Conservation (phyloP, 495 filamentous ascomycete species). For the Penicillium cinerascens region DNA sequence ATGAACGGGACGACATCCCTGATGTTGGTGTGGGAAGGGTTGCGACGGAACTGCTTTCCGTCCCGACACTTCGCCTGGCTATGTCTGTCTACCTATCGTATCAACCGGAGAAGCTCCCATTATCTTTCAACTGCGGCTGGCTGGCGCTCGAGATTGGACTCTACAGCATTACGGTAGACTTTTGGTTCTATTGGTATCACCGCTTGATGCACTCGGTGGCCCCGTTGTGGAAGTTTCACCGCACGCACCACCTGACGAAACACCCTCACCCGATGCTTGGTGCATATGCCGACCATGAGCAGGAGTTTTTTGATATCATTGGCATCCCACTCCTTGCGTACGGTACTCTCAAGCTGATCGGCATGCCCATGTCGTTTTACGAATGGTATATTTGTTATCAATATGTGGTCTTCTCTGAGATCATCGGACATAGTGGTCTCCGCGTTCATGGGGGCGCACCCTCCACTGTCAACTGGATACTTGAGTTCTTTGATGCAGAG, state of each 20-base stretch:
- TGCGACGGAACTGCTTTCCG: conserved; percentile 21
- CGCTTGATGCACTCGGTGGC: conserved; percentile 23
- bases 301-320: conserved; percentile 29
- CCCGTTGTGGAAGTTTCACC: conserved; percentile 27
- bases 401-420: conserved; percentile 28
- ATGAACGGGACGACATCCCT: conserved; percentile 26
- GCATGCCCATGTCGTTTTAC: conserved; percentile 28
- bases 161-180: conserved; percentile 26
- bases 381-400: conserved; percentile 31
- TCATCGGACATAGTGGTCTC: conserved; percentile 29
- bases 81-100: conserved; percentile 26
- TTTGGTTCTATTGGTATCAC: conserved; percentile 33
- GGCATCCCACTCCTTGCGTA: conserved; percentile 27
- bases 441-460: conserved; percentile 22
- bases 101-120: conserved; percentile 32
- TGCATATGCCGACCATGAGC: conserved; percentile 28
- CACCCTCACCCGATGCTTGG: conserved; percentile 27
- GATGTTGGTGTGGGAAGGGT: conserved; percentile 26
- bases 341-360: conserved; percentile 18
- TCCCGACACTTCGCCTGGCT: conserved; percentile 20
- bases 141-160: conserved; percentile 25
- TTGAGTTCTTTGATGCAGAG: conserved; percentile 25
- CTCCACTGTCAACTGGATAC: conserved; percentile 25
- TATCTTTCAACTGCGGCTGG: conserved; percentile 19
- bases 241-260: conserved; percentile 28